A percentile compares a stretch with the other conserved stretches of the same genome.
Conservation (phyloP, 148 eudicot genomes). For the Polygonum maritimum region DNA sequence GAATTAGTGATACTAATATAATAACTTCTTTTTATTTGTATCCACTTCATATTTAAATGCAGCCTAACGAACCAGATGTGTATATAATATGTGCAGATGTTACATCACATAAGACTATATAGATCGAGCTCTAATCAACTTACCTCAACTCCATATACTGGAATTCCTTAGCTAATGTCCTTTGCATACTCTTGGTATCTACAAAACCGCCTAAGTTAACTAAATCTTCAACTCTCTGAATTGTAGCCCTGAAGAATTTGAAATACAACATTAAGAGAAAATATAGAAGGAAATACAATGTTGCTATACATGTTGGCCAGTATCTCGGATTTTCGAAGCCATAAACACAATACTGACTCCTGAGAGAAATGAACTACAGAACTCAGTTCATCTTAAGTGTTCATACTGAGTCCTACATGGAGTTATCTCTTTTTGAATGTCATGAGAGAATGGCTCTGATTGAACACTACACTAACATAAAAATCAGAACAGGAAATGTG, state of each 20-base stretch:
- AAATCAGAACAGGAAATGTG: neutral
- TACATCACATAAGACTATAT: neutral
- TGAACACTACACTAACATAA: neutral
- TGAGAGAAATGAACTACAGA: neutral
- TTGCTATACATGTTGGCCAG: neutral
- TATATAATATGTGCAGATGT: neutral
- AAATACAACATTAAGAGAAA: neutral
- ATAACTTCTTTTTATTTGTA: neutral
- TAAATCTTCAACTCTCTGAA: conserved; percentile 54
- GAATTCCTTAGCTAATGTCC: conserved; percentile 79
- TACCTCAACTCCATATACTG: conserved; percentile 84
- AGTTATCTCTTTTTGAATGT: neutral
- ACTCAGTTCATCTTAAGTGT: neutral
- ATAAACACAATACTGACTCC: neutral
- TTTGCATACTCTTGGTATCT: conserved; percentile 62
- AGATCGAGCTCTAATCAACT: conserved; percentile 8
- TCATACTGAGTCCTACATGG: neutral
- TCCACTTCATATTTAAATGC: neutral
- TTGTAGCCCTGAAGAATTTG: conserved; percentile 32
- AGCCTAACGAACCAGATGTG: neutral
- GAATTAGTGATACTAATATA: neutral
- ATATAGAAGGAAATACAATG: neutral
- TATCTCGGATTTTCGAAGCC: neutral
- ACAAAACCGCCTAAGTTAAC: conserved; percentile 76
- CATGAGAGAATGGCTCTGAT: neutral